Evolutionary conservation across 495 filamentous ascomycete genomes (phyloP), one percentile per base, ranked within the genome.

Genomic region (Filosporella fistucella): DNA sequence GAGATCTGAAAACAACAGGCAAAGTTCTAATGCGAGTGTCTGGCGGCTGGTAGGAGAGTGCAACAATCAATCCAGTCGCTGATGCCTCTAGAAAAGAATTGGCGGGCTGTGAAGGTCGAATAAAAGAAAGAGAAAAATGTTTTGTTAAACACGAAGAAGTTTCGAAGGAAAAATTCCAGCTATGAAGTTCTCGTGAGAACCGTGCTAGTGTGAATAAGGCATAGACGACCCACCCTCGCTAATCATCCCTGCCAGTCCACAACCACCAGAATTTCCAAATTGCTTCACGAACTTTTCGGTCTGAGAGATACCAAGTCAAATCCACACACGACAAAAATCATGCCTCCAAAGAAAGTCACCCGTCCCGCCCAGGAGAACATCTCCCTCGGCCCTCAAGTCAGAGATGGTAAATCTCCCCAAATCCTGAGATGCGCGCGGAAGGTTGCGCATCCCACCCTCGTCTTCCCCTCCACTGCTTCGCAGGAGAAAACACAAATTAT

Each of bases 321-420:
- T 16, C 37, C 35, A 49, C 10, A 32, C 21, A 41, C 28, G 50
- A 46, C 16, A 26, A 21, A 17, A 72, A 85, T 63, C 64, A 89
- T 89, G 85, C 74, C 86, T 72, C 86, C 86, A 63, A 93, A 94
- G 83, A 91, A 89, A 72, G 72, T 81, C 64, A 69, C 77, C 69
- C 80, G 84, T 60, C 78, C 77, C 55, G 75, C 76, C 41, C 81
- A 89, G 71, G 94, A 98, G 82, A 98, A 98, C 77, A 89, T 98
- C 80, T 90, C 89, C 73, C 87, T 98, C 56, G 93, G 93, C 57
- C 93, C 93, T 62, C 88, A 94, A 72, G 85, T 86, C 69, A 77
- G 88, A 66, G 90, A 95, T 75, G 89, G 86, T 90, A 63, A 60
- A 76, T 58, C 23, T 28, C 29, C 22, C 7, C 24, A 32, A 42